Evolutionary conservation across 2,329 filamentous ascomycete genomes (phyloP).

Genomic region (Aspergillus fructus): DNA sequence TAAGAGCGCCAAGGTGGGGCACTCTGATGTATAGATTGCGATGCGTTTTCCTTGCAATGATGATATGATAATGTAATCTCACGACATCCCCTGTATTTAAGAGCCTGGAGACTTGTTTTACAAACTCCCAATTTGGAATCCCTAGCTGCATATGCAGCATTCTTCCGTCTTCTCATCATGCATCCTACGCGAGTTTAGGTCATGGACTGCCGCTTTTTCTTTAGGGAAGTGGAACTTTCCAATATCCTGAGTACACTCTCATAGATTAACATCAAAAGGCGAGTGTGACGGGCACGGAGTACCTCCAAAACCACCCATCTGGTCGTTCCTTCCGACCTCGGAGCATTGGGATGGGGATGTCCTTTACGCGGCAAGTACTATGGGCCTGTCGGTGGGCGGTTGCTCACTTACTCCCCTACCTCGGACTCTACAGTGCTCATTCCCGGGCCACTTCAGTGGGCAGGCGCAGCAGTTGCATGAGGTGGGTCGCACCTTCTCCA

Average conservation of each 20-base stretch:
- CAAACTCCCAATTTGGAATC: background rate
- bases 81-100: background rate
- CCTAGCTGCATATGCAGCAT: background rate
- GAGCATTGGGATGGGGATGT: background rate
- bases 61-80: background rate
- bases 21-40: conserved; percentile 10
- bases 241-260: too few species aligned
- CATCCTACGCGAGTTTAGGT: too few species aligned
- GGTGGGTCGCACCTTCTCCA: background rate
- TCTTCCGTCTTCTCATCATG: too few species aligned
- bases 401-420: background rate
- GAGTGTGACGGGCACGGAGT: too few species aligned
- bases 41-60: conserved; percentile 2
- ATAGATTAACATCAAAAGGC: too few species aligned
- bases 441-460: background rate
- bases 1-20: conserved; percentile 23
- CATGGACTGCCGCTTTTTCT: too few species aligned
- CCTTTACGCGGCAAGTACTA: background rate
- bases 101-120: background rate
- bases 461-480: background rate
- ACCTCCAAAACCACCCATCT: background rate
- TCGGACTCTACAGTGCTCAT: background rate
- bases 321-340: background rate
- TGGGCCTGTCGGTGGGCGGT: background rate
- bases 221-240: too few species aligned